Evolutionary conservation across 345 rosid genomes (phyloP).

Genomic region (Pseudoturritis turrita): DNA sequence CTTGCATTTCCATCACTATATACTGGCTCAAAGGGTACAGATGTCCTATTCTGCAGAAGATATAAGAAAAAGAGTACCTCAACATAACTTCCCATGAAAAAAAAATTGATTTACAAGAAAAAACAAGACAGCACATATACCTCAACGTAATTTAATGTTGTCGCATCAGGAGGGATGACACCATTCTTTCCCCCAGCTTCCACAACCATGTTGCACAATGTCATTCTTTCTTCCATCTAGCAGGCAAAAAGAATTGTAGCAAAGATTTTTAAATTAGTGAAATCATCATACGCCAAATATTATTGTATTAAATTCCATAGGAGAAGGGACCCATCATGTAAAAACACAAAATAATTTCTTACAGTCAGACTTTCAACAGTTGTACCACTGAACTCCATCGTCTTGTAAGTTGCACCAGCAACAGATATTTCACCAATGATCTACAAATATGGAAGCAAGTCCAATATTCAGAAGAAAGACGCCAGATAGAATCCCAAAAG

Average conservation of each 20-base stretch:
- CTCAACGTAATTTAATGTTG: conserved; percentile 88
- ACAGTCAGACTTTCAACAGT: conserved; percentile 82
- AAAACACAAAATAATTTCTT: conserved; percentile 27
- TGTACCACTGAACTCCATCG: conserved; percentile 95
- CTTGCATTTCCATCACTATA: conserved; percentile 89
- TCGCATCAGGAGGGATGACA: conserved; percentile 85
- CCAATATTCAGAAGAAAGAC: not conserved
- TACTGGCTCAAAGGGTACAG: conserved; percentile 77
- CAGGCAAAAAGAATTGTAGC: conserved; percentile 11
- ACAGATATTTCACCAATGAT: conserved; percentile 97
- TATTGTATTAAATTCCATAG: not conserved
- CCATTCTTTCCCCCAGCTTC: conserved; percentile 99
- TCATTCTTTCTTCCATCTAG: conserved; percentile 99
- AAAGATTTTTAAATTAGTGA: not conserved
- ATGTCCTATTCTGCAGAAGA: conserved; percentile 67
- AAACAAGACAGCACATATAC: conserved; percentile 31
- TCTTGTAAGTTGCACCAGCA: conserved; percentile 94
- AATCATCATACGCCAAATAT: not conserved
- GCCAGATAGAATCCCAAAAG: not conserved
- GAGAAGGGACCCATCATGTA: not conserved
- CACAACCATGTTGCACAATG: conserved; percentile 93
- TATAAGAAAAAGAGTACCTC: not conserved
- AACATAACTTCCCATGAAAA: not conserved
- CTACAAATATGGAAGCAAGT: conserved; percentile 36
- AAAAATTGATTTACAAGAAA: not conserved